Evolutionary conservation across 2,329 filamentous ascomycete species (phyloP).

Genomic region (Cercospora sp.): DNA sequence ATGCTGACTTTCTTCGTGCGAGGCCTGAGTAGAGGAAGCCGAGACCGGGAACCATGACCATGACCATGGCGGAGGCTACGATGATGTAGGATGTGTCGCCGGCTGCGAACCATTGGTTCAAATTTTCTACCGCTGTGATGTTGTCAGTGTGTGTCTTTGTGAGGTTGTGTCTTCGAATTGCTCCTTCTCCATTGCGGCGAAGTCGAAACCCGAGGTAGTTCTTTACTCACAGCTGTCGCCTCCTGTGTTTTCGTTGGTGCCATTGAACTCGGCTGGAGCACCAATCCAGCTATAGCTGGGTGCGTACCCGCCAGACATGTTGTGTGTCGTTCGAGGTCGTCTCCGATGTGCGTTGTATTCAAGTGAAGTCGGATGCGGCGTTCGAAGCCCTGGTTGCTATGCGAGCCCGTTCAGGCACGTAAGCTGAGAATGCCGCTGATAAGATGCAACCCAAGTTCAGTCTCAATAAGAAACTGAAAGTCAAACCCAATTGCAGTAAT

Average conservation of each 20-base stretch:
- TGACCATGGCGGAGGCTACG: constrained; percentile 83
- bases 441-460: neutral
- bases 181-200: constrained; percentile 15
- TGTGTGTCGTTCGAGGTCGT: constrained; percentile 2
- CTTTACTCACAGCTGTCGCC: constrained; percentile 73
- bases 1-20: constrained; percentile 93
- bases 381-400: neutral
- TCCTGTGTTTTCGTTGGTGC: constrained; percentile 62
- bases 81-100: constrained; percentile 96
- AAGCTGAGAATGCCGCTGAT: neutral
- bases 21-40: constrained; percentile 97
- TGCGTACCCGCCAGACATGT: constrained; percentile 43
- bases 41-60: constrained; percentile 95
- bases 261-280: constrained; percentile 50
- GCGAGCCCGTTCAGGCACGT: constrained; percentile 1
- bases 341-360: neutral
- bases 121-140: constrained; percentile 70
- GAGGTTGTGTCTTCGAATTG: neutral
- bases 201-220: neutral
- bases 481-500: neutral
- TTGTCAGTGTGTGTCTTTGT: constrained; percentile 10
- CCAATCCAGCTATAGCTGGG: constrained; percentile 48
- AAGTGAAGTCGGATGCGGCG: neutral
- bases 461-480: neutral
- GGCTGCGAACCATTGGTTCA: constrained; percentile 93